phyloP scores from a whole-genome alignment of 1,139 yeast genomes.

The Geotrichum aggregatum region DNA sequence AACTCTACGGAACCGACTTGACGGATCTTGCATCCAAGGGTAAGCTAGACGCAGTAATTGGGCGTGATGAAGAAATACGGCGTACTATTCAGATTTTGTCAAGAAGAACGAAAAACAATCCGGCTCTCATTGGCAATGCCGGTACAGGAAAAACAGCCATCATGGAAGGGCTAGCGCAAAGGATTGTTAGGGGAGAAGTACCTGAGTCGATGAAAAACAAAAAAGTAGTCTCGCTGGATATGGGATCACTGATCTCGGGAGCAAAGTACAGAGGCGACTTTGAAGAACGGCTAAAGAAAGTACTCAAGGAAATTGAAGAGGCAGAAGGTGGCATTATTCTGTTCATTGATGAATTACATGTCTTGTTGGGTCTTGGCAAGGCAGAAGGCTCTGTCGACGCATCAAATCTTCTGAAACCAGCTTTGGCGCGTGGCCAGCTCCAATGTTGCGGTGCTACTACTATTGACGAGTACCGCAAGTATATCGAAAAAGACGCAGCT shows the following conservation, averaged over 20 bases:
- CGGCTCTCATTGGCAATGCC: slow-evolving; percentile 89
- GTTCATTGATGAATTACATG: slow-evolving; percentile 89
- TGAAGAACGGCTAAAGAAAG: slow-evolving; percentile 81
- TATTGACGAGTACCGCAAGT: slow-evolving; percentile 76
- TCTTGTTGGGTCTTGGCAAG: slow-evolving; percentile 87
- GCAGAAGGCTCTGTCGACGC: slow-evolving; percentile 97
- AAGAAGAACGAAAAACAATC: slow-evolving; percentile 89
- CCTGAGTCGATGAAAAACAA: slow-evolving; percentile 91
- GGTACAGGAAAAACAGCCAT: slow-evolving; percentile 98
- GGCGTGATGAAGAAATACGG: slow-evolving; percentile 91
- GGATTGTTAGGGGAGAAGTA: slow-evolving; percentile 85
- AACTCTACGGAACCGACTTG: slow-evolving; percentile 76
- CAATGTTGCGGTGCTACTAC: slow-evolving; percentile 98
- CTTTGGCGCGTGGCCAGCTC: slow-evolving; percentile 85
- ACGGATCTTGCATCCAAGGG: slow-evolving; percentile 86
- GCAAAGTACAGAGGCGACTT: slow-evolving; percentile 95
- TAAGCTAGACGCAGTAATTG: slow-evolving; percentile 92
- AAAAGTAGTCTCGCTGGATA: slow-evolving; percentile 73
- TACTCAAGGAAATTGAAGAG: slow-evolving; percentile 81
- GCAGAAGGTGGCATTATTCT: slow-evolving; percentile 73
- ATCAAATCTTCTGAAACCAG: slow-evolving; percentile 86
- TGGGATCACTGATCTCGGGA: slow-evolving; percentile 87
- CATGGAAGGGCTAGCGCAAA: slow-evolving; percentile 92
- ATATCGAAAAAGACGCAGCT: slow-evolving; percentile 90
- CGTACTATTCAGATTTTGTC: slow-evolving; percentile 89